Percentiles rank a stretch among this genome's conserved stretches.
Evolutionary conservation across 768 basidiomycete species (phyloP).

Genomic region (Mycena epipterygia): DNA sequence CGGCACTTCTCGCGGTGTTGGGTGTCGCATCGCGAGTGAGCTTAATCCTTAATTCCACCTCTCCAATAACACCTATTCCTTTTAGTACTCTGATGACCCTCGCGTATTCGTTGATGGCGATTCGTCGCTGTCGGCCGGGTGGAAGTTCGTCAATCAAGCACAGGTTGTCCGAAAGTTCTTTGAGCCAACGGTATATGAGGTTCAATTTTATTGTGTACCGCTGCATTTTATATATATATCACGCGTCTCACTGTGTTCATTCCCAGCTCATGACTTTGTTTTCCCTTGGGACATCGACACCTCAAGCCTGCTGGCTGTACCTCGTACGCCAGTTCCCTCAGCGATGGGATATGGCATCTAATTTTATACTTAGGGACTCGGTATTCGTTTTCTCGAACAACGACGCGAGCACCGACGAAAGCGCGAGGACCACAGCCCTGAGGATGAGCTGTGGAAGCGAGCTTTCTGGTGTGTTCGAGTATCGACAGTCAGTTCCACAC

Average conservation of each 20-base stretch:
- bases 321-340: slow-evolving; percentile 40
- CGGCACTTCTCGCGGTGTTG: slow-evolving; percentile 63
- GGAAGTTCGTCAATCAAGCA: slow-evolving; percentile 62
- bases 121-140: slow-evolving; percentile 52
- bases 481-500: neutral
- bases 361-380: slow-evolving; percentile 53
- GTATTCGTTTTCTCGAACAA: slow-evolving; percentile 74
- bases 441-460: slow-evolving; percentile 74
- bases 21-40: slow-evolving; percentile 58
- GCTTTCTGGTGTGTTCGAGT: slow-evolving; percentile 62
- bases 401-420: slow-evolving; percentile 69
- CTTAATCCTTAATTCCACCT: neutral
- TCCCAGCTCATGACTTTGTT: slow-evolving; percentile 46
- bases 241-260: slow-evolving; percentile 5
- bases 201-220: slow-evolving; percentile 20
- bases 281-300: slow-evolving; percentile 58
- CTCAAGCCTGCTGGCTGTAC: slow-evolving; percentile 68
- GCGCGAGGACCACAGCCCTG: slow-evolving; percentile 48
- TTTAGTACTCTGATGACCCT: slow-evolving; percentile 53
- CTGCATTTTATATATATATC: neutral
- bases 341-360: neutral
- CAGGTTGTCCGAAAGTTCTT: slow-evolving; percentile 45
- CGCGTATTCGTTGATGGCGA: slow-evolving; percentile 51
- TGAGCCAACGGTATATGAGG: slow-evolving; percentile 11
- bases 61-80: neutral